These are phyloP conservation scores for Dryas integrifolia DNA, from an alignment of 331 rosid genomes.

Conservation along the genomic window DNA sequence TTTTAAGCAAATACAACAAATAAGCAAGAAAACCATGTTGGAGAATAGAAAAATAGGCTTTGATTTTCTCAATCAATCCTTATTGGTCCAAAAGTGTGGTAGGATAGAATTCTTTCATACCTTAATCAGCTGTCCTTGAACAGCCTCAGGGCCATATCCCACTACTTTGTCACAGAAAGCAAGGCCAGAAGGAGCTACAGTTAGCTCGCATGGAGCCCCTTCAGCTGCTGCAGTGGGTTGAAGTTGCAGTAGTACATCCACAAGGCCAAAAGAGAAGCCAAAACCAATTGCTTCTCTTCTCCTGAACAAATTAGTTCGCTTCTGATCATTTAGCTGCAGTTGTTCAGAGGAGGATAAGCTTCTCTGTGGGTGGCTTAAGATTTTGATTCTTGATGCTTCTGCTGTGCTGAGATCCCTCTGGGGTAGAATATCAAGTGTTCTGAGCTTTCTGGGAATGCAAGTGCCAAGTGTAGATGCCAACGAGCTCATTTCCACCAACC, in stretches of 20 bases:
- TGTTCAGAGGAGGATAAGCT: constrained; percentile 15
- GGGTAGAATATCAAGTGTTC: constrained; percentile 6
- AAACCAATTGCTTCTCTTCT: constrained; percentile 62
- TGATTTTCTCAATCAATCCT: not conserved
- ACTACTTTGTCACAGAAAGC: constrained; percentile 77
- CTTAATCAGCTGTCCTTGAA: constrained; percentile 83
- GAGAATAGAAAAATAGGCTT: not conserved
- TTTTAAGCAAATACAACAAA: not conserved
- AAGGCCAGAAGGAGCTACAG: constrained; percentile 75
- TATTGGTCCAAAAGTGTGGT: not conserved
- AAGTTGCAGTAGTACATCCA: constrained; percentile 20
- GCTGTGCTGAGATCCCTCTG: constrained; percentile 15
- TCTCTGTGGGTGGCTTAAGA: constrained; percentile 8
- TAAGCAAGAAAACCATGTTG: not conserved
- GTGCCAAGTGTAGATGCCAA: constrained; percentile 32
- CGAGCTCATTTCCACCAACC: constrained; percentile 46
- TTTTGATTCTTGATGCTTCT: constrained; percentile 18
- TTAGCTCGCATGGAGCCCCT: constrained; percentile 53
- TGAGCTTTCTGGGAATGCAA: constrained; percentile 29
- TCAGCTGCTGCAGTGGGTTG: constrained; percentile 32
- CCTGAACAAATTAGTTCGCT: constrained; percentile 21
- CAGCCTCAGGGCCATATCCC: constrained; percentile 69
- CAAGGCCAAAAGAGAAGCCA: constrained; percentile 47
- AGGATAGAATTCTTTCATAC: constrained; percentile 22
- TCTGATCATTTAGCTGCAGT: constrained; percentile 24